Base-by-base conservation (phyloP, 495 filamentous ascomycete genomes). In the Penicillium turbatum region DNA sequence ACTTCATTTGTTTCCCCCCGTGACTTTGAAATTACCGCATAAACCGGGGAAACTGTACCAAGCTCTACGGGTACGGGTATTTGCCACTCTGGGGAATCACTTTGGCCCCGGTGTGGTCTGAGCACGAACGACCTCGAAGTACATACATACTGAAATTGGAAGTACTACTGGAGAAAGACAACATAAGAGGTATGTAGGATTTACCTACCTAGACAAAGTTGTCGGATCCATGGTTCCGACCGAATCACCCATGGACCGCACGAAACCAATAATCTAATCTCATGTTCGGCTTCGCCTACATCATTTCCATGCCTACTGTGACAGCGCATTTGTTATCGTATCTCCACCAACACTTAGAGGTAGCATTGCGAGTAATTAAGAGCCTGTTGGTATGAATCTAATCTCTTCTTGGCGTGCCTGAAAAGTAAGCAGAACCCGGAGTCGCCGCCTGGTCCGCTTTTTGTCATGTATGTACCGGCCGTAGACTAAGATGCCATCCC, bases 351-450 rank as follows among this genome's bases (percentile, higher is more conserved):
- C 0, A 17, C 6, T 8, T 26, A 16, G 15, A 9, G 8, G 27
- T 31, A 11, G n/a, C 15, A 19, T 44, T 3, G n/a, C 27, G 21
- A 11, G 0, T 44, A 19, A 37, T 30, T 11, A 30, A 30, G 40
- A 46, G 41, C 39, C 56, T 50, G 51, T 6, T 29, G 9, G 17
- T 26, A n/a, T 30, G 31, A 5, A 15, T 29, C 2, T 26, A 51
- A 43, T 35, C 2, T 41, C 16, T 3, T 16, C 34, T 10, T 49
- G 19, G 45, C 40, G 51, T 45, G 51, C 56, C 51, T 40, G 21
- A 46, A 46, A 11, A 51, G 55, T 37, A 37, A 37, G 21, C 35
- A 37, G 48, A 24, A 34, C 26, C 45, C 57, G 49, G 54, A 32
- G 49, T 57, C 49, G 37, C 54, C 57, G 54, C 24, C 16, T 34